These are phyloP conservation scores for Zopfia rhizophila DNA, from an alignment of 2,329 filamentous ascomycete genomes.

Conservation along the genomic window DNA sequence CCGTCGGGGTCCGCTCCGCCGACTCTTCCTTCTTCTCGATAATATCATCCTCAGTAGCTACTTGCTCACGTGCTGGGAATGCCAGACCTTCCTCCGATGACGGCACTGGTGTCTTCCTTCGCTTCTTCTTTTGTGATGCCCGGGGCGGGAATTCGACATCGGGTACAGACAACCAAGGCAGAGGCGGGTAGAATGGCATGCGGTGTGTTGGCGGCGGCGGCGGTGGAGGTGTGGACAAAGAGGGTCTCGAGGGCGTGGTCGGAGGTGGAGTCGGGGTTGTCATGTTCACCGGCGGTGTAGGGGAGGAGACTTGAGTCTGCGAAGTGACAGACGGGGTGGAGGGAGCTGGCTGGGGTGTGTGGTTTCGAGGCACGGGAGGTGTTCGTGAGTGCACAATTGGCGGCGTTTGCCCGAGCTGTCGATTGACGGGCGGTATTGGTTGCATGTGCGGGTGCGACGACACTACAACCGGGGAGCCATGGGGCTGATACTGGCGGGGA, in stretches of 20 bases:
- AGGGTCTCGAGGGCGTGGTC: slow-evolving; percentile 32
- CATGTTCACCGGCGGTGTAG: slow-evolving; percentile 43
- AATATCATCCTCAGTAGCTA: slow-evolving; percentile 32
- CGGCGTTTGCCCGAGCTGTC: slow-evolving; percentile 48
- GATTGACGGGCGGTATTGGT: slow-evolving; percentile 60
- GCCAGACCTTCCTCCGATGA: slow-evolving; percentile 56
- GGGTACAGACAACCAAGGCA: slow-evolving; percentile 70
- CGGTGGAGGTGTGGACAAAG: slow-evolving; percentile 25
- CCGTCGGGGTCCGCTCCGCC: slow-evolving; percentile 26
- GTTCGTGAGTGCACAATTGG: slow-evolving; percentile 50
- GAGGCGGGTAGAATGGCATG: slow-evolving; percentile 62
- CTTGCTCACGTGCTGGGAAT: slow-evolving; percentile 61
- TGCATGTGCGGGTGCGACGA: slow-evolving; percentile 57
- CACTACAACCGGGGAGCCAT: slow-evolving; percentile 57
- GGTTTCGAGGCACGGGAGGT: slow-evolving; percentile 43
- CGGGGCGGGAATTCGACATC: slow-evolving; percentile 65
- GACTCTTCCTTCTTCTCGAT: slow-evolving; percentile 30
- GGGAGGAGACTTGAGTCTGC: slow-evolving; percentile 43
- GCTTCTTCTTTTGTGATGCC: slow-evolving; percentile 57
- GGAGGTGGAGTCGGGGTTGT: slow-evolving; percentile 44
- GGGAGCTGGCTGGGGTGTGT: slow-evolving; percentile 44
- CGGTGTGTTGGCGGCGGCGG: slow-evolving; percentile 35
- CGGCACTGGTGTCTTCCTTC: slow-evolving; percentile 52
- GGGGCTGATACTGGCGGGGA: slow-evolving; percentile 50
- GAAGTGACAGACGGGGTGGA: slow-evolving; percentile 50